These are phyloP conservation scores for Spiromastix sp. DNA, from an alignment of 2,329 filamentous ascomycete species.

Conservation along the genomic window DNA sequence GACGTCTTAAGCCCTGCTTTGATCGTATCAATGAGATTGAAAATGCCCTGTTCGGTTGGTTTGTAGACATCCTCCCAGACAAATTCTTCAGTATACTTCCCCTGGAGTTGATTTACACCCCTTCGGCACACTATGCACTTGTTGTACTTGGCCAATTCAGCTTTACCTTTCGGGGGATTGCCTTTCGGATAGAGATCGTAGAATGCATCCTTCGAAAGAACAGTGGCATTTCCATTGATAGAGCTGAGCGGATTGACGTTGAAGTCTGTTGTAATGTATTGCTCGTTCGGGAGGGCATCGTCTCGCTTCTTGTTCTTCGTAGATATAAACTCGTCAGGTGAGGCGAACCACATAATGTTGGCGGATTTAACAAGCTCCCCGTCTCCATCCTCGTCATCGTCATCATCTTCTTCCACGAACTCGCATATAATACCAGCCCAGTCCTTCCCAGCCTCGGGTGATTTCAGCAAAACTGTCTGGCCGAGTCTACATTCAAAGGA, in stretches of 20 bases:
- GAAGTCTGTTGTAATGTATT: conserved; percentile 81
- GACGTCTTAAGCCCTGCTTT: conserved; percentile 56
- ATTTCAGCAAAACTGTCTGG: conserved; percentile 77
- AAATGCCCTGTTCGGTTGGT: conserved; percentile 55
- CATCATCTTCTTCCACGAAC: conserved; percentile 58
- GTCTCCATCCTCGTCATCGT: conserved; percentile 56
- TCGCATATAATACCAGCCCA: conserved; percentile 87
- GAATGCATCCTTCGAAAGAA: conserved; percentile 66
- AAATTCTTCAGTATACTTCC: conserved; percentile 87
- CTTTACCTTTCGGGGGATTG: conserved; percentile 54
- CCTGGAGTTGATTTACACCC: conserved; percentile 79
- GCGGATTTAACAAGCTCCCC: conserved; percentile 52
- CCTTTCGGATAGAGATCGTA: conserved; percentile 61
- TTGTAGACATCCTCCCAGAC: conserved; percentile 77
- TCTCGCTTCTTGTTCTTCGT: conserved; percentile 71
- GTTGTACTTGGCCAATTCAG: conserved; percentile 58
- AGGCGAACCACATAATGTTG: conserved; percentile 87
- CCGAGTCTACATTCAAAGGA: conserved; percentile 70
- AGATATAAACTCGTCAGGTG: conserved; percentile 77
- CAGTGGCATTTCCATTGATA: conserved; percentile 77
- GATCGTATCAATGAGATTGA: conserved; percentile 55
- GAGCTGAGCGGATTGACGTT: conserved; percentile 79
- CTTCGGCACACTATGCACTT: conserved; percentile 85
- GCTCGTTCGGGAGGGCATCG: conserved; percentile 76
- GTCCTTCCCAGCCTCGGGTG: conserved; percentile 73